Evolutionary conservation across 2,329 filamentous ascomycete species (phyloP).

Genomic region (Xylaria sp.): DNA sequence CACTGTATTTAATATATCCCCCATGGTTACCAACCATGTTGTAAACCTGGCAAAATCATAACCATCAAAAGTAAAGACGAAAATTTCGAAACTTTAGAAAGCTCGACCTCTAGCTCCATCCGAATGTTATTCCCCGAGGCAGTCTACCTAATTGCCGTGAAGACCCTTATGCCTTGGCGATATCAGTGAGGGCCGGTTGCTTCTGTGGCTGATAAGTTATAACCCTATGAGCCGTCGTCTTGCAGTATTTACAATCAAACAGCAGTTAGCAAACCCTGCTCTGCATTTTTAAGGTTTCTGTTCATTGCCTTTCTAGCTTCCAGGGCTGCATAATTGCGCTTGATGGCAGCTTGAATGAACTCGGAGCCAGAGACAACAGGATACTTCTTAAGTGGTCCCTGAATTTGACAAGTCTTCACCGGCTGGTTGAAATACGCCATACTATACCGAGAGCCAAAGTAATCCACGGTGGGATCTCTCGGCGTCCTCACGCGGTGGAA

Average conservation of each 20-base stretch:
- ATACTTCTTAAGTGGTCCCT: conserved; percentile 71
- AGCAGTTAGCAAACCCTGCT: conserved; percentile 18
- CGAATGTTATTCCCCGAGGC: not conserved
- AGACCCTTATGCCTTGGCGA: not conserved
- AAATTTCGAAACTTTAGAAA: conserved; percentile 11
- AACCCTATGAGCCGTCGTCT: not conserved
- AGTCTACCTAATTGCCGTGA: not conserved
- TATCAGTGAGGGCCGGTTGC: not conserved
- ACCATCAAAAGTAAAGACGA: conserved; percentile 31
- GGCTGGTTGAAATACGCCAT: conserved; percentile 76
- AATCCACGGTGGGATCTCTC: conserved; percentile 60
- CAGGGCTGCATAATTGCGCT: conserved; percentile 64
- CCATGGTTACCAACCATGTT: conserved; percentile 19
- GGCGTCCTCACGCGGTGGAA: conserved; percentile 73
- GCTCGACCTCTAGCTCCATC: not conserved
- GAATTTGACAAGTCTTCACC: conserved; percentile 65
- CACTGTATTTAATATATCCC: conserved; percentile 16
- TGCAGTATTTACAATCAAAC: conserved; percentile 14
- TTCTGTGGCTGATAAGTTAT: not conserved
- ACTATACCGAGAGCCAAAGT: conserved; percentile 69
- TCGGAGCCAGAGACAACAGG: conserved; percentile 67
- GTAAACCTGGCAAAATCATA: conserved; percentile 23
- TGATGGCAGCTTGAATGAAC: conserved; percentile 67
- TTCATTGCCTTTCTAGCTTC: conserved; percentile 57
- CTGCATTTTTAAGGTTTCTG: conserved; percentile 10